Evolutionary conservation across 176 grass and related monocot species (phyloP), one percentile per base, ranked within the genome.

Genomic region (Microstegium vimineum): DNA sequence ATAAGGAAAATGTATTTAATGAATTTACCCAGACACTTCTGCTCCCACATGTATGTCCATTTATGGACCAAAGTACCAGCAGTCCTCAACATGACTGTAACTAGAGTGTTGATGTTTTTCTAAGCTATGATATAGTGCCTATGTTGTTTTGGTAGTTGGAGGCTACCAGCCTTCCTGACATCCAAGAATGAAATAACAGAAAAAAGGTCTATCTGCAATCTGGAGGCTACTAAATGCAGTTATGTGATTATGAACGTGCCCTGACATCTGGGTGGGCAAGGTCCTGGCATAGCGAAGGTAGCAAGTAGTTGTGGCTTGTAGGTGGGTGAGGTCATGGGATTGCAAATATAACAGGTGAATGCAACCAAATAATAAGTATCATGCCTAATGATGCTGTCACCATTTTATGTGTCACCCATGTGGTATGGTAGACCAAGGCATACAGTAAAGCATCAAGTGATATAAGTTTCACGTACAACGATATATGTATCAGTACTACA

Each of bases 1-100:
- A 54, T n/a, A 67, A 83, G 73, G 42, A 49, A 57, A 61, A 63
- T 63, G 25, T 67, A 66, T 84, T 72, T 56, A 60, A 26, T 60
- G 16, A 66, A 79, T 59, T 59, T 78, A 42, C 51, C 27, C 15
- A 36, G 73, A 59, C 28, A 84, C 28, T 60, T 46, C 15, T 79
- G 36, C 11, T 74, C 51, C 56, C 37, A 62, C 23, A 51, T 71
- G 41, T 23, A 42, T 2, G 12, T 51, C 42, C 23, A 60, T 38
- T 47, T 63, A 49, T 60, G 71, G 31, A 67, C 51, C 31, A 15
- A 52, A 75, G 32, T 66, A 83, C 14, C 78, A 81, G 42, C 42
- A 73, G 42, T 54, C 43, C 65, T 66, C 15, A 68, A 49, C 40
- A 41, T 71, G 83, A 30, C 74, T 54, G 20, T 57, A 57, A 57